A percentile compares a stretch with the other conserved stretches of the same genome.
Conservation (phyloP, 139 green algal genomes). For the Micromonas commoda region DNA sequence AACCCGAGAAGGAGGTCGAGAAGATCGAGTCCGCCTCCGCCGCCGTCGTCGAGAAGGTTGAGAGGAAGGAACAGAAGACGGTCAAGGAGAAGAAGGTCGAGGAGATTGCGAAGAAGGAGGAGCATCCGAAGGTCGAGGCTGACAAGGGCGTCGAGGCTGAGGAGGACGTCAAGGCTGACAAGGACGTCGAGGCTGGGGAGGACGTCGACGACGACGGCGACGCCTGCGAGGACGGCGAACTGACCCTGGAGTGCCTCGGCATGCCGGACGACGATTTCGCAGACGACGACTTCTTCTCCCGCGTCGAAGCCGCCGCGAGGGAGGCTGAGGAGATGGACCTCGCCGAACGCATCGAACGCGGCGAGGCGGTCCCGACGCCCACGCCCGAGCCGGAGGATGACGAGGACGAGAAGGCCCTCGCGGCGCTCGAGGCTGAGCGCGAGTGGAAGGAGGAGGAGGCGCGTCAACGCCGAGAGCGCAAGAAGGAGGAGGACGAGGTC, state of each 20-base stretch:
- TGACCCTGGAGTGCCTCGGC: background rate
- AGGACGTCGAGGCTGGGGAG: background rate
- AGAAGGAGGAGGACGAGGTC: background rate
- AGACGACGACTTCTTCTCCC: no score
- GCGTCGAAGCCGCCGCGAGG: background rate
- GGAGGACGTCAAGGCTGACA: background rate
- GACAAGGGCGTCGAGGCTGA: no score
- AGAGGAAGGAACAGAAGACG: background rate
- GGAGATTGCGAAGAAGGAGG: background rate
- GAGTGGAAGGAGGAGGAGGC: no score
- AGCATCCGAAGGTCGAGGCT: background rate
- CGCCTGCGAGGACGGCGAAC: background rate
- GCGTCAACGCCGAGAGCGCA: no score
- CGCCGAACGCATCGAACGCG: no score
- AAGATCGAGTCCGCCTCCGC: background rate
- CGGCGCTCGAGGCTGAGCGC: no score
- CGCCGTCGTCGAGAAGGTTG: background rate
- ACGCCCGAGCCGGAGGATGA: no score
- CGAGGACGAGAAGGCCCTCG: no score
- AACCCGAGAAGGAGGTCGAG: background rate
- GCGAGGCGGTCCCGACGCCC: no score
- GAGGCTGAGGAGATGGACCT: background rate
- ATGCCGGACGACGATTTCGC: background rate
- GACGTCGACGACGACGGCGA: background rate
- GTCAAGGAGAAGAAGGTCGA: background rate